These are phyloP conservation scores for Neocallimastix lanati DNA, from an alignment of 192 early-diverging fungal species.

Conservation along the genomic window DNA sequence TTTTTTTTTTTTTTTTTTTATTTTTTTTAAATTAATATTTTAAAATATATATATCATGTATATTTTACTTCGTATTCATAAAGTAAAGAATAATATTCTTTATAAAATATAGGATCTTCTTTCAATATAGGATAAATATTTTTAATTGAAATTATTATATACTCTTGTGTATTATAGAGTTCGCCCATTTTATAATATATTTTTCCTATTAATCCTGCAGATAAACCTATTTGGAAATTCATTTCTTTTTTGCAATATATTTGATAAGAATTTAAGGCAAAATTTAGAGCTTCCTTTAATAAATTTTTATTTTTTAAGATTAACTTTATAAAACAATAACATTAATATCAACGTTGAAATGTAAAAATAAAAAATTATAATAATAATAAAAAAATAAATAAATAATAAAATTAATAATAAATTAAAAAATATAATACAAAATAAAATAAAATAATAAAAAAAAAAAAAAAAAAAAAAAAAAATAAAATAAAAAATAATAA, in stretches of 20 bases:
- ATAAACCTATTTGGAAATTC: neutral
- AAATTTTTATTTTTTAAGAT: neutral
- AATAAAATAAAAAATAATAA: no score
- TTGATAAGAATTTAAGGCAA: neutral
- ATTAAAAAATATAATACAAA: no score
- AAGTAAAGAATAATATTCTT: neutral
- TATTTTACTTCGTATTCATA: neutral
- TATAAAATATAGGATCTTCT: neutral
- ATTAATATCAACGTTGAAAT: neutral
- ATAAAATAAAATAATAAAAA: no score
- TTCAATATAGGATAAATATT: neutral
- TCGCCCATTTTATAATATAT: neutral
- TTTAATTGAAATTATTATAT: neutral
- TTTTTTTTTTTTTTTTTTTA: no score
- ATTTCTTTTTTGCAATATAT: neutral
- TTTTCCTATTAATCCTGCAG: neutral
- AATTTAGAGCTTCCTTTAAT: neutral
- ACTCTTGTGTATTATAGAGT: neutral
- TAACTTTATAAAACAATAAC: neutral
- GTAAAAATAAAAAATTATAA: no score
- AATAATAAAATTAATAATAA: no score
- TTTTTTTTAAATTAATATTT: no score
- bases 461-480: no score
- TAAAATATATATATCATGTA: no score
- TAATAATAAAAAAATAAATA: no score